Evolutionary conservation across 2,329 filamentous ascomycete species (phyloP).

Genomic region (Hypoxylon sp.): DNA sequence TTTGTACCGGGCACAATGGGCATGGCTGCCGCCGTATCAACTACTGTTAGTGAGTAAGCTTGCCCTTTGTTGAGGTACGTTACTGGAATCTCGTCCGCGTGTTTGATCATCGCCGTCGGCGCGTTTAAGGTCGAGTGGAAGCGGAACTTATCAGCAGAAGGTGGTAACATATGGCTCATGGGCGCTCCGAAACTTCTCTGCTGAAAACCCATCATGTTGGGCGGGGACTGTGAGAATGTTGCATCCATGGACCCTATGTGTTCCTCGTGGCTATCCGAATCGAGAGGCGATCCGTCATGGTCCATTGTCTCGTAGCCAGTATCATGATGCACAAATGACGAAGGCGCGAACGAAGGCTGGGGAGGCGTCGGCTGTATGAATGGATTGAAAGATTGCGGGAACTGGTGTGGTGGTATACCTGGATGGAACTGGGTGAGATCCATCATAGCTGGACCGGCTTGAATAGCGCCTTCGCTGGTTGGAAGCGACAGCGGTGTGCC

Average conservation of each 20-base stretch:
- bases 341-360: slow-evolving; percentile 76
- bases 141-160: slow-evolving; percentile 79
- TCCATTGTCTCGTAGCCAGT: slow-evolving; percentile 84
- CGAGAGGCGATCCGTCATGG: slow-evolving; percentile 77
- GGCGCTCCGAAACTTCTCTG: slow-evolving; percentile 62
- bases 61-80: slow-evolving; percentile 99
- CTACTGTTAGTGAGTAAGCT: slow-evolving; percentile 86
- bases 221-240: slow-evolving; percentile 70
- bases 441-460: slow-evolving; percentile 68
- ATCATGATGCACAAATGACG: slow-evolving; percentile 84
- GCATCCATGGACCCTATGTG: slow-evolving; percentile 69
- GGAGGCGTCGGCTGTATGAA: slow-evolving; percentile 73
- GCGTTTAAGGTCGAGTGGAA: slow-evolving; percentile 92
- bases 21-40: slow-evolving; percentile 77
- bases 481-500: slow-evolving; percentile 86
- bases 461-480: slow-evolving; percentile 73
- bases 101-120: slow-evolving; percentile 95
- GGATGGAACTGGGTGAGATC: slow-evolving; percentile 77
- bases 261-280: slow-evolving; percentile 64
- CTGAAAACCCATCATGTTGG: slow-evolving; percentile 68
- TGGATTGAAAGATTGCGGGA: slow-evolving; percentile 75
- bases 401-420: slow-evolving; percentile 67
- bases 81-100: slow-evolving; percentile 90
- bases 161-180: slow-evolving; percentile 62
- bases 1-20: slow-evolving; percentile 71